Evolutionary conservation across 305 asterid genomes (phyloP).

Genomic region (Fraxinus albicans): DNA sequence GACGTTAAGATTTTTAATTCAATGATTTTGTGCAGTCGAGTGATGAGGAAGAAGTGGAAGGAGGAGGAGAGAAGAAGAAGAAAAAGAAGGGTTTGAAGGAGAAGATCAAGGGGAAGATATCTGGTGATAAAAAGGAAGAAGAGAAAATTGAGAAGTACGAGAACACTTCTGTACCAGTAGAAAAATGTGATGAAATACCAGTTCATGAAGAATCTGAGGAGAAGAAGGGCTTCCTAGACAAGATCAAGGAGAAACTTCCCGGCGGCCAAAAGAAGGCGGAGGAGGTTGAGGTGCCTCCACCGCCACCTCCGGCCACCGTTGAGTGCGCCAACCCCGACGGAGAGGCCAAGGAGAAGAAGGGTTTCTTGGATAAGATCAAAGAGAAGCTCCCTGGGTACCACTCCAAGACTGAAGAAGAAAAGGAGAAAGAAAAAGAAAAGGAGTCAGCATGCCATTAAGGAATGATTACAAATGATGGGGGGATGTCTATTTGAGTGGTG

Average conservation of each 20-base stretch:
- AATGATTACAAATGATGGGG: constrained; percentile 15
- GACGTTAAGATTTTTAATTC: background rate
- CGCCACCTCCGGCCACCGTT: constrained; percentile 24
- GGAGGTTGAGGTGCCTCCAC: constrained; percentile 27
- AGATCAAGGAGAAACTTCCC: constrained; percentile 81
- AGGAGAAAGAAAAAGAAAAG: constrained; percentile 38
- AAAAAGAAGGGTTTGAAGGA: constrained; percentile 73
- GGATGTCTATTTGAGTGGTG: constrained; percentile 23
- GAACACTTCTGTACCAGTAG: constrained; percentile 40
- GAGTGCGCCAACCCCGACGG: constrained; percentile 37
- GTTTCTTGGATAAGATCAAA: constrained; percentile 85
- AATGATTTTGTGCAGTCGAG: constrained; percentile 54
- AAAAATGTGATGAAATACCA: constrained; percentile 50
- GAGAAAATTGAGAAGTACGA: constrained; percentile 12
- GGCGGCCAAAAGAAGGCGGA: constrained; percentile 60
- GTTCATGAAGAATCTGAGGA: constrained; percentile 38
- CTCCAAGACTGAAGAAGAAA: constrained; percentile 62
- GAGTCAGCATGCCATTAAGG: constrained; percentile 27
- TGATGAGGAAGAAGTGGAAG: constrained; percentile 67
- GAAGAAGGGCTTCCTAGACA: constrained; percentile 72
- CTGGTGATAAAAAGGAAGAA: constrained; percentile 42
- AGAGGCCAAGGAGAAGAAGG: constrained; percentile 70
- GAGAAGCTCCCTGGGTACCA: constrained; percentile 89
- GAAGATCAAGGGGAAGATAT: constrained; percentile 42
- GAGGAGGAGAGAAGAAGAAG: constrained; percentile 55